Evolutionary conservation across 371 early-diverging fungal genomes (phyloP).

Genomic region (Vavraia culicis): DNA sequence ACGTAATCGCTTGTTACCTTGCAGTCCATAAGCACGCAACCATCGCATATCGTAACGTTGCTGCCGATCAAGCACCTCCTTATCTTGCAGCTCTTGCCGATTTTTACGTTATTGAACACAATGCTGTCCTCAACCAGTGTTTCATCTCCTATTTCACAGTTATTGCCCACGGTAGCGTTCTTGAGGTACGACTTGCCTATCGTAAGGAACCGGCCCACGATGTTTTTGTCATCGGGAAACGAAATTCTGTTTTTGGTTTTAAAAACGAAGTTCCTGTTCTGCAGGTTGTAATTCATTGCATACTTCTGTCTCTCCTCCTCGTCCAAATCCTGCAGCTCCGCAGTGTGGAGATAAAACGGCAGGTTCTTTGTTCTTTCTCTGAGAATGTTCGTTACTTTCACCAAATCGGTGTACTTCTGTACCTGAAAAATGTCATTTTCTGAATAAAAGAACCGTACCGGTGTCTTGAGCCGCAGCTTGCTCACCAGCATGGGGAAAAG

Average conservation of each 20-base stretch:
- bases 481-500: constrained; percentile 12
- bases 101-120: constrained; percentile 6
- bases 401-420: constrained; percentile 4
- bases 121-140: constrained; percentile 14
- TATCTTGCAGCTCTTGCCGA: constrained; percentile 10
- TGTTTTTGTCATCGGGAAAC: too few species aligned
- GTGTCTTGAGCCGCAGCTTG: not conserved
- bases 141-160: not conserved
- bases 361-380: constrained; percentile 5
- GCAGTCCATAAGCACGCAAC: constrained; percentile 27
- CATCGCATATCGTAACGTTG: constrained; percentile 10
- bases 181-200: not conserved
- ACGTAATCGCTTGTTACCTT: constrained; percentile 9
- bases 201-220: constrained; percentile 1
- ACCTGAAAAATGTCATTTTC: constrained; percentile 9
- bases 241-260: constrained; percentile 3
- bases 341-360: too few species aligned
- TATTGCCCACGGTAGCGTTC: constrained; percentile 15
- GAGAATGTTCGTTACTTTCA: not conserved
- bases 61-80: constrained; percentile 11
- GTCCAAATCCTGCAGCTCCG: too few species aligned
- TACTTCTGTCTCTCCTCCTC: too few species aligned
- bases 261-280: too few species aligned
- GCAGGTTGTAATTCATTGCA: too few species aligned
- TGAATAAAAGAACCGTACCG: constrained; percentile 8